A percentile compares a stretch with the other conserved stretches of the same genome.
phyloP scores from a whole-genome alignment of 225 moss, liverwort and hornwort genomes.

The Neckera pumila region DNA sequence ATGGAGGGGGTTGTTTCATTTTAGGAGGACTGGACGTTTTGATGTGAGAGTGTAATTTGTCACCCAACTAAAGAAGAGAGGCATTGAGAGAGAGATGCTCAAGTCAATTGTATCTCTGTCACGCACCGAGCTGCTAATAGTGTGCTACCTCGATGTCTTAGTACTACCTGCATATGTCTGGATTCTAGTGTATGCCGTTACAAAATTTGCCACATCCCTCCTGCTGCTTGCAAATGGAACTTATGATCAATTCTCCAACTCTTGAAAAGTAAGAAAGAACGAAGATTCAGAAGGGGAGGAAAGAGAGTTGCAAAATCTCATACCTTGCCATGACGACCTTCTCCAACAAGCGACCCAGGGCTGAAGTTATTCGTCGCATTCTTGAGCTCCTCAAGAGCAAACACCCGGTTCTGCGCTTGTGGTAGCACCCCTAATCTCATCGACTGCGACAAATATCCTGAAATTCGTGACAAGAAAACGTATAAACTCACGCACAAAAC shows the following conservation, averaged over 20 bases:
- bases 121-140: background rate
- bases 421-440: conserved; percentile 79
- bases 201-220: background rate
- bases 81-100: background rate
- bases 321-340: conserved; percentile 92
- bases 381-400: conserved; percentile 81
- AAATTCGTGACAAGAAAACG: background rate
- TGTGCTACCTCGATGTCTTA: background rate
- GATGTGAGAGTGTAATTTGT: background rate
- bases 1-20: background rate
- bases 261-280: background rate
- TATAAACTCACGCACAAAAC: too few species aligned
- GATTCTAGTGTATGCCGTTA: background rate
- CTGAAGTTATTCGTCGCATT: conserved; percentile 90
- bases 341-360: conserved; percentile 56
- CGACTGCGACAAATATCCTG: conserved; percentile 95
- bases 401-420: conserved; percentile 51
- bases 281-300: background rate
- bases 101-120: background rate
- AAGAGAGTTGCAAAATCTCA: background rate
- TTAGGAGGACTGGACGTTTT: background rate
- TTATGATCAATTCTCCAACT: background rate
- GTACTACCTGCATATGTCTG: too few species aligned
- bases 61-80: background rate
- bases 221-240: conserved; percentile 2